These are phyloP conservation scores for Filosporella fistucella DNA, from an alignment of 495 filamentous ascomycete species.

Conservation along the genomic window DNA sequence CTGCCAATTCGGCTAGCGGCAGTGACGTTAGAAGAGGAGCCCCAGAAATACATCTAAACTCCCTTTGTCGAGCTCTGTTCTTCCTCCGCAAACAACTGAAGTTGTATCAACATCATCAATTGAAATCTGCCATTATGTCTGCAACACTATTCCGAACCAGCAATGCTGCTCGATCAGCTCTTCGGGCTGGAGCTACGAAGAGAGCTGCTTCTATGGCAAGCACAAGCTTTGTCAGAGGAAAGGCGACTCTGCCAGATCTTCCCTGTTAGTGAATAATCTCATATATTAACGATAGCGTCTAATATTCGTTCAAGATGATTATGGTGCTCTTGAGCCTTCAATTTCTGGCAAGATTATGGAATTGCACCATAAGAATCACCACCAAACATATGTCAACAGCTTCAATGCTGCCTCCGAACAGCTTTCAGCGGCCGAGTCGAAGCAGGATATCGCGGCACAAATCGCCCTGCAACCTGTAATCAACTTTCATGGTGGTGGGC, in stretches of 20 bases:
- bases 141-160: conserved; percentile 47
- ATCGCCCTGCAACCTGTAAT: conserved; percentile 81
- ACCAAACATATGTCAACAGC: conserved; percentile 73
- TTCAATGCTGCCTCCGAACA: conserved; percentile 62
- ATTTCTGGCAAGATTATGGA: conserved; percentile 99
- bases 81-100: conserved; percentile 12
- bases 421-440: conserved; percentile 51
- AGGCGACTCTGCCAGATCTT: conserved; percentile 93
- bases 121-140: conserved; percentile 36
- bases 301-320: conserved; percentile 62
- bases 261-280: conserved; percentile 59
- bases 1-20: conserved; percentile 7
- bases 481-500: conserved; percentile 96
- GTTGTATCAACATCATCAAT: conserved; percentile 5
- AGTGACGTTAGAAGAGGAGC: conserved; percentile 15
- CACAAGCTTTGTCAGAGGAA: conserved; percentile 74
- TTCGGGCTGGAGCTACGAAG: conserved; percentile 40
- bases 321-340: conserved; percentile 86
- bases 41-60: background rate
- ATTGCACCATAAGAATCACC: conserved; percentile 76
- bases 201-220: conserved; percentile 53
- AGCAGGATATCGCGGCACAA: conserved; percentile 58
- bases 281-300: background rate
- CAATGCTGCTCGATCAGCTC: conserved; percentile 31
- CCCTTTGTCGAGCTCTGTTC: background rate